Evolutionary conservation across 108 stramenopile species (phyloP).

Genomic region (Aurantiochytrium sp.): DNA sequence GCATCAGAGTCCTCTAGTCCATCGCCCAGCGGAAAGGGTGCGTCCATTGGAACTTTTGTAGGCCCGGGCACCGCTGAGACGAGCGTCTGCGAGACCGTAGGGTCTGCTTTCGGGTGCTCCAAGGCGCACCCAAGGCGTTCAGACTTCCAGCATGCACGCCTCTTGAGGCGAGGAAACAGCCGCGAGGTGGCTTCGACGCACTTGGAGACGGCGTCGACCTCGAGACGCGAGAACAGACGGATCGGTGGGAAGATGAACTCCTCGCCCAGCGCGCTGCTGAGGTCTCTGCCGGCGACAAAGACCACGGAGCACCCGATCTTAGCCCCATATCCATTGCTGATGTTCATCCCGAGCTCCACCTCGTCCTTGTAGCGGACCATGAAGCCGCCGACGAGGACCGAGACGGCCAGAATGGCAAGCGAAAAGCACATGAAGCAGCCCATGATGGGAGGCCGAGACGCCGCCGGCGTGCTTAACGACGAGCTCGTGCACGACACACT

Average conservation of each 20-base stretch:
- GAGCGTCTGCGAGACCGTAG: neutral
- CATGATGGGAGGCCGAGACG: too few relatives aligned
- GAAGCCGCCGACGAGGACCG: neutral
- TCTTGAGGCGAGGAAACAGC: neutral
- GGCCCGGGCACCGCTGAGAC: too few relatives aligned
- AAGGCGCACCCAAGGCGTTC: neutral
- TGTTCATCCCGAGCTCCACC: neutral
- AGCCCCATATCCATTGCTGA: neutral
- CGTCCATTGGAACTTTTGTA: too few relatives aligned
- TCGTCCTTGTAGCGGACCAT: neutral
- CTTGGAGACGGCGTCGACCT: neutral
- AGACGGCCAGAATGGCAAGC: neutral
- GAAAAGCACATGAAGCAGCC: too few relatives aligned
- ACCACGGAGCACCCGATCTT: neutral
- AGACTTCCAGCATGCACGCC: neutral
- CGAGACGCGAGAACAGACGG: neutral
- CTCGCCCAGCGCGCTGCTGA: neutral
- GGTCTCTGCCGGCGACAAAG: neutral
- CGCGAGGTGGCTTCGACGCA: neutral
- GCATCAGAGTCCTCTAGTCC: neutral
- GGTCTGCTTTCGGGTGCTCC: neutral
- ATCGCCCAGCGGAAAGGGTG: neutral
- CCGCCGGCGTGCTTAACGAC: too few relatives aligned
- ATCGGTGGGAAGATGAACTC: neutral
- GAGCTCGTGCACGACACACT: too few relatives aligned